A percentile compares a stretch with the other conserved stretches of the same genome.
Conservation (phyloP, 2,329 filamentous ascomycete genomes). For the Endocalyx cinctus region DNA sequence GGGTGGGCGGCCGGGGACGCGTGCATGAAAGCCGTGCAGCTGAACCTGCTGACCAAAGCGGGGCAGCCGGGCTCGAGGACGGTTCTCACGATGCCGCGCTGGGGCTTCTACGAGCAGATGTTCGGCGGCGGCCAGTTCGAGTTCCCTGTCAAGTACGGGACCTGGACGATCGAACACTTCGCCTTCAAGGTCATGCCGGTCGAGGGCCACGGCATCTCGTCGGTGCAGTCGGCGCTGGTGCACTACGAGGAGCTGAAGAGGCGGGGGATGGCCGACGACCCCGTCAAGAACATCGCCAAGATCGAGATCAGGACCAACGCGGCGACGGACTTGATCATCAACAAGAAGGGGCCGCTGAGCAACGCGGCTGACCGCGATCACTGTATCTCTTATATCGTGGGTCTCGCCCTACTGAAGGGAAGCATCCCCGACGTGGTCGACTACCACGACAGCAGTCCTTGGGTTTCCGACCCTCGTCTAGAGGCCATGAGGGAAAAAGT, state of each 20-base stretch:
- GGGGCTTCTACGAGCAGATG: constrained; percentile 30
- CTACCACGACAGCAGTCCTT: constrained; percentile 14
- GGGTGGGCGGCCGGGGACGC: constrained; percentile 39
- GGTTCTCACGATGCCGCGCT: constrained; percentile 26
- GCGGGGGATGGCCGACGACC: constrained; percentile 6
- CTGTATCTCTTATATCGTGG: constrained; percentile 16
- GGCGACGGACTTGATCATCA: constrained; percentile 16
- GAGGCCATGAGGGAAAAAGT: constrained; percentile 10
- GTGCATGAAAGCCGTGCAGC: constrained; percentile 33
- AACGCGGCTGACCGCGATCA: constrained; percentile 18
- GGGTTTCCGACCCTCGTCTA: constrained; percentile 9
- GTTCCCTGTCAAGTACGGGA: constrained; percentile 15
- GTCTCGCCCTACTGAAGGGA: constrained; percentile 14
- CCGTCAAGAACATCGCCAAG: constrained; percentile 9
- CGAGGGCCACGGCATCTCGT: constrained; percentile 13
- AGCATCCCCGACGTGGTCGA: constrained; percentile 9
- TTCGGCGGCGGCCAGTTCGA: constrained; percentile 12
- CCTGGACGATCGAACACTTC: constrained; percentile 21
- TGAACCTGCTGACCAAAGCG: constrained; percentile 24
- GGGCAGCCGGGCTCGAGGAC: constrained; percentile 18
- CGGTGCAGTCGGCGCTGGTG: constrained; percentile 11
- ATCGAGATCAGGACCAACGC: constrained; percentile 11
- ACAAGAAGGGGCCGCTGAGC: constrained; percentile 14
- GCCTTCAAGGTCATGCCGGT: constrained; percentile 15
- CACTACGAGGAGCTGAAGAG: constrained; percentile 8